Conservation (phyloP, 345 rosid genomes). For the Eutrema heterophyllum region DNA sequence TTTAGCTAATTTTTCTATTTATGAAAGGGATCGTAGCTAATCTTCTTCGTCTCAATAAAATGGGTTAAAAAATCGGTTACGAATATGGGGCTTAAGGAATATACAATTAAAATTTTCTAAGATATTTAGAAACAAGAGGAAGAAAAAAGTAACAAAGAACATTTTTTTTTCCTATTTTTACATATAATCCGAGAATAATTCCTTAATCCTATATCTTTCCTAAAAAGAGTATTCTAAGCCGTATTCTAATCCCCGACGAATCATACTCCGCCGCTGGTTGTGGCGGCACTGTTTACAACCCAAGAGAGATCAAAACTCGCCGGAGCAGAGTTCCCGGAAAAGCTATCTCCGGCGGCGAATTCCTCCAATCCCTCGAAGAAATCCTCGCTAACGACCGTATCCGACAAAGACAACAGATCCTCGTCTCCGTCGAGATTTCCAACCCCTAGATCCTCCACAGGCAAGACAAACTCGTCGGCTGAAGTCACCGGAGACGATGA, state of each 20-base stretch:
- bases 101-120: slow-evolving; percentile 15
- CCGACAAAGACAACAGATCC: slow-evolving; percentile 50
- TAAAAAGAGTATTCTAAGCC: slow-evolving; percentile 27
- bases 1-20: too few species aligned
- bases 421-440: slow-evolving; percentile 57
- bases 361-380: slow-evolving; percentile 81
- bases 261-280: slow-evolving; percentile 46
- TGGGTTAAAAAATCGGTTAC: neutral
- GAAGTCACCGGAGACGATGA: slow-evolving; percentile 58
- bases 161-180: slow-evolving; percentile 15
- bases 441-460: slow-evolving; percentile 39
- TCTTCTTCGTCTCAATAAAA: neutral
- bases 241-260: neutral
- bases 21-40: neutral
- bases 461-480: slow-evolving; percentile 33
- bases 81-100: neutral
- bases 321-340: slow-evolving; percentile 47
- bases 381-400: slow-evolving; percentile 66
- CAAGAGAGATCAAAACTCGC: slow-evolving; percentile 56
- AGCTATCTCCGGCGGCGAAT: slow-evolving; percentile 41
- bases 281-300: slow-evolving; percentile 38
- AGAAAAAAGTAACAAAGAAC: slow-evolving; percentile 6
- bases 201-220: slow-evolving; percentile 20
- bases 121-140: neutral
- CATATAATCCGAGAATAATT: slow-evolving; percentile 23